These are phyloP conservation scores for Tribonema minus DNA, from an alignment of 108 stramenopile species.

Conservation along the genomic window DNA sequence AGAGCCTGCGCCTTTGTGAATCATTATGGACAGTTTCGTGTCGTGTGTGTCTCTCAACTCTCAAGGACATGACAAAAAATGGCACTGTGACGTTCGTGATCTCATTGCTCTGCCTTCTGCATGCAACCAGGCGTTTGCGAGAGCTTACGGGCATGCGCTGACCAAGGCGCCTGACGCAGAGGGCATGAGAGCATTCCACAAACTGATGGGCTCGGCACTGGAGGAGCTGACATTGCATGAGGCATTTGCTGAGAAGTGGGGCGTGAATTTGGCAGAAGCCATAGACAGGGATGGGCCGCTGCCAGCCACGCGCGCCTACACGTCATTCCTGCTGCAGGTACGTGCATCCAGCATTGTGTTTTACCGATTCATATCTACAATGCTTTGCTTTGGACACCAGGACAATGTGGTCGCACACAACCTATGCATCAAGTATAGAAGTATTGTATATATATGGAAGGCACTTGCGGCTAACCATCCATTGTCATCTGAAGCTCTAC, in stretches of 20 bases:
- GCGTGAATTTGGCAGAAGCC: slow-evolving; percentile 3
- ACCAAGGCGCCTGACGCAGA: slow-evolving; percentile 14
- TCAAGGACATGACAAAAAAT: too few relatives aligned
- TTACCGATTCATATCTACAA: not conserved
- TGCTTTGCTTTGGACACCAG: not conserved
- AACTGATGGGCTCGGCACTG: slow-evolving; percentile 28
- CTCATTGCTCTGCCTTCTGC: not conserved
- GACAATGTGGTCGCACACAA: too few relatives aligned
- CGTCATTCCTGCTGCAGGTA: not conserved
- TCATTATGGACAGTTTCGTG: not conserved
- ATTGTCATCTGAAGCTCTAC: too few relatives aligned
- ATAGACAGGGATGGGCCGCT: not conserved
- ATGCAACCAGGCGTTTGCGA: not conserved
- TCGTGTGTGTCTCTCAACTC: not conserved
- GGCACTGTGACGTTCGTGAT: not conserved
- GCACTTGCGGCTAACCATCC: too few relatives aligned
- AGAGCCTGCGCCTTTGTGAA: not conserved
- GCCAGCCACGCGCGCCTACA: not conserved
- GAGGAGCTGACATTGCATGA: slow-evolving; percentile 35
- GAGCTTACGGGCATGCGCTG: slow-evolving; percentile 15
- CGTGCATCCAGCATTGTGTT: not conserved
- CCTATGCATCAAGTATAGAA: too few relatives aligned
- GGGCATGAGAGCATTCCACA: slow-evolving; percentile 15
- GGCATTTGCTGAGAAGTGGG: slow-evolving; percentile 26
- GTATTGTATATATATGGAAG: too few relatives aligned